A percentile compares a stretch with the other conserved stretches of the same genome.
Evolutionary conservation across 75 land plant species (phyloP).

Genomic region (Chamaecyparis obtusa): DNA sequence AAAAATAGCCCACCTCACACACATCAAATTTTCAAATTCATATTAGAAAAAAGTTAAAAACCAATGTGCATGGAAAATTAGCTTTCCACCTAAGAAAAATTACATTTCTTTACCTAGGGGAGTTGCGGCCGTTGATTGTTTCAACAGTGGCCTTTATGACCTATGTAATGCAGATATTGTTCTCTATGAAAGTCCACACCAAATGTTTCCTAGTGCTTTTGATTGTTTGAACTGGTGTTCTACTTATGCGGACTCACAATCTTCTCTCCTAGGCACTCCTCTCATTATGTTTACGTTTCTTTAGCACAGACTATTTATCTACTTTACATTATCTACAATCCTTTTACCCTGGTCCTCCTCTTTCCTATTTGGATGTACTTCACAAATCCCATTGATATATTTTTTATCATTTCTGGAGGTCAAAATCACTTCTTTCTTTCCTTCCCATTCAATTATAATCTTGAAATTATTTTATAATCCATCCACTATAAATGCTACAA

Average conservation of each 20-base stretch:
- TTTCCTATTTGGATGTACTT: not conserved
- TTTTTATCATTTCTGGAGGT: too few relatives aligned
- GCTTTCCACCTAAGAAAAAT: too few relatives aligned
- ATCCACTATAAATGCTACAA: too few relatives aligned
- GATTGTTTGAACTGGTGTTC: not conserved
- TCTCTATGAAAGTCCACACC: not conserved
- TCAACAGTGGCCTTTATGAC: not conserved
- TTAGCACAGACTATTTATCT: not conserved
- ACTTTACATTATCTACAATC: not conserved
- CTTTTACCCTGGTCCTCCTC: not conserved
- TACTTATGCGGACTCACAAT: not conserved
- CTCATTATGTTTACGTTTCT: not conserved
- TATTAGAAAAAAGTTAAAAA: too few relatives aligned
- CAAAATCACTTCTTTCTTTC: not conserved
- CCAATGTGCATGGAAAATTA: too few relatives aligned
- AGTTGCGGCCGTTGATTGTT: not conserved
- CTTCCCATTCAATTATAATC: not conserved
- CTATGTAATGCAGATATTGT: not conserved
- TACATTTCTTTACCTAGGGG: not conserved
- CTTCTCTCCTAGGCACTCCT: not conserved
- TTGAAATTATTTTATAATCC: too few relatives aligned
- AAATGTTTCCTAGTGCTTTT: not conserved
- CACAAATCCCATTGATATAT: not conserved
- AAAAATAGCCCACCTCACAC: too few relatives aligned
- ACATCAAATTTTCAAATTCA: too few relatives aligned